phyloP scores from a whole-genome alignment of 78 protist species.

The Dictyostelium firmibasis region DNA sequence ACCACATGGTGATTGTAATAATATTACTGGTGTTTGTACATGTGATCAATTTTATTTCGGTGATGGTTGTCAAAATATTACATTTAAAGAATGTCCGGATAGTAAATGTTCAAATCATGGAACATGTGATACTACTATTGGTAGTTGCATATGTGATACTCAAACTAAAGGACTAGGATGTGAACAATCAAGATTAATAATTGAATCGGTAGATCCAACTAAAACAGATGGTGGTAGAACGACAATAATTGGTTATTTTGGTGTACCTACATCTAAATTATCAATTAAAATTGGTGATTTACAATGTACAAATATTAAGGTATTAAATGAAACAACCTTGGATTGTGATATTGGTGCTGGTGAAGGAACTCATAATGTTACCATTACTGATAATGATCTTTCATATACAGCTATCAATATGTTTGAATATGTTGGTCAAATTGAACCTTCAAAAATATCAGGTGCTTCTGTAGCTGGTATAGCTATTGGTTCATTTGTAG shows the following conservation, averaged over 20 bases:
- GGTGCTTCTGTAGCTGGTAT: too few relatives aligned
- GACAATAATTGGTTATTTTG: not conserved
- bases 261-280: not conserved
- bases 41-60: too few relatives aligned
- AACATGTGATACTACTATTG: not conserved
- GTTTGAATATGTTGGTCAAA: not conserved
- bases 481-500: too few relatives aligned
- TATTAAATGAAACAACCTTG: not conserved
- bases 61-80: too few relatives aligned
- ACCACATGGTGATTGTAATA: too few relatives aligned
- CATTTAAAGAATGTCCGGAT: too few relatives aligned
- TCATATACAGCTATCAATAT: not conserved
- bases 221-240: not conserved
- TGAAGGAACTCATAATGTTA: not conserved
- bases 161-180: not conserved
- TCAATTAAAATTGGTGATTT: not conserved
- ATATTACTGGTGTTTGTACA: too few relatives aligned
- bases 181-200: too few relatives aligned
- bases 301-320: not conserved
- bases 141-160: not conserved
- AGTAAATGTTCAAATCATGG: not conserved
- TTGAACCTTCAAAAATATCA: not conserved
- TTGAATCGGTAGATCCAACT: not conserved
- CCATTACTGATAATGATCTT: not conserved
- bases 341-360: not conserved